Conservation (phyloP, 2,329 filamentous ascomycete species). For the Leptographium lundbergii region DNA sequence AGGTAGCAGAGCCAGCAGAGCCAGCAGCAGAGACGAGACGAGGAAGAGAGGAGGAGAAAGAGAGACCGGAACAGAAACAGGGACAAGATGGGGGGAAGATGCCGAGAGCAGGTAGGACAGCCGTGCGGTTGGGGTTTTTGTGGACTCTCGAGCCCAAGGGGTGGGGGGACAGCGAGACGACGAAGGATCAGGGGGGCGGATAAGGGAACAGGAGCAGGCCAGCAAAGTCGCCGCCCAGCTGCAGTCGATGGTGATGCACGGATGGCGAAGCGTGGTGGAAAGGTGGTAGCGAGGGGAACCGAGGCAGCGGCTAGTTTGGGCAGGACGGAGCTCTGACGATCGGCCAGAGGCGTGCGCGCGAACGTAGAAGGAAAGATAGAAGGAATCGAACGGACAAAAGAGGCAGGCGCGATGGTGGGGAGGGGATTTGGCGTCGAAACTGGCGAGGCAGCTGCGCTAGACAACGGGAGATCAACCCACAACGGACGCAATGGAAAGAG, state of each 20-base stretch:
- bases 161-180: too few species aligned
- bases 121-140: too few species aligned
- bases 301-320: neutral
- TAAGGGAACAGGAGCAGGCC: neutral
- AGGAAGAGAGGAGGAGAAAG: too few species aligned
- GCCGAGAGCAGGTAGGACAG: too few species aligned
- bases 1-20: too few species aligned
- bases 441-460: conserved; percentile 6
- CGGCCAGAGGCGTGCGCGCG: neutral
- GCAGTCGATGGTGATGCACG: neutral
- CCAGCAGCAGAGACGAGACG: too few species aligned
- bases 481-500: neutral
- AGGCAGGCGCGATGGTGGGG: conserved; percentile 1
- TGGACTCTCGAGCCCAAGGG: too few species aligned
- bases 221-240: neutral
- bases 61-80: neutral
- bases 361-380: neutral
- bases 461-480: conserved; percentile 6
- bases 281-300: neutral
- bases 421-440: neutral
- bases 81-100: too few species aligned
- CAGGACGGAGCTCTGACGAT: neutral
- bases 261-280: neutral
- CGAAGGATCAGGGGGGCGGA: neutral
- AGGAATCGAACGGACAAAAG: neutral